Evolutionary conservation across 208 protist species (phyloP).

Genomic region (Acanthamoeba triangularis): DNA sequence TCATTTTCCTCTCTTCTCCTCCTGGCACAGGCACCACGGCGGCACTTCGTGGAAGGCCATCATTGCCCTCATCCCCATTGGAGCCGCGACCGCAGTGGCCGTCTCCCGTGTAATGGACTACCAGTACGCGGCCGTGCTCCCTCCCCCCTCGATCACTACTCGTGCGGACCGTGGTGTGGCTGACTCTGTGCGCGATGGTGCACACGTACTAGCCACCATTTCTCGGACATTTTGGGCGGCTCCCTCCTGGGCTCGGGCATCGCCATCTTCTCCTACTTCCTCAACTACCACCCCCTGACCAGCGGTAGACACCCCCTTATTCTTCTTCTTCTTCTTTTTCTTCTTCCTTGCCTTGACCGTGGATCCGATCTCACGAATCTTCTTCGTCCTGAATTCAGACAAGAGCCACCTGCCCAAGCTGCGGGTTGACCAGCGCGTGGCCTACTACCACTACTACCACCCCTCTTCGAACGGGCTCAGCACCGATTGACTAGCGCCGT

Average conservation of each 20-base stretch:
- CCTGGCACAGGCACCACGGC: neutral
- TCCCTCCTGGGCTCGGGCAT: slow-evolving; percentile 50
- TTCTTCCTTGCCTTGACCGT: no score
- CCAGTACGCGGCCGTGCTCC: slow-evolving; percentile 32
- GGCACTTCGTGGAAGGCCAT: slow-evolving; percentile 35
- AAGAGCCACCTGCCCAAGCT: slow-evolving; percentile 61
- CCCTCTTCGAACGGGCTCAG: neutral
- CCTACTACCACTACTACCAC: slow-evolving; percentile 52
- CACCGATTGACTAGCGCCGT: slow-evolving; percentile 43
- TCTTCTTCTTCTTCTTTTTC: neutral
- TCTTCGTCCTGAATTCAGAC: no score
- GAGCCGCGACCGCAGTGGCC: neutral
- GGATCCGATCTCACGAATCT: no score
- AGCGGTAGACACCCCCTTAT: neutral
- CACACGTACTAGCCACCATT: neutral
- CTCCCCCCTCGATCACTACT: neutral
- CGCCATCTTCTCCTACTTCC: slow-evolving; percentile 42
- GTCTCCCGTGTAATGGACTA: slow-evolving; percentile 68
- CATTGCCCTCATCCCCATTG: slow-evolving; percentile 54
- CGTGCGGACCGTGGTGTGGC: neutral
- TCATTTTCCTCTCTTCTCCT: neutral
- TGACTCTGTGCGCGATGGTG: neutral
- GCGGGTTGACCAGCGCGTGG: slow-evolving; percentile 10
- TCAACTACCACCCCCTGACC: slow-evolving; percentile 41
- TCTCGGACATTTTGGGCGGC: slow-evolving; percentile 21